These are phyloP conservation scores for Podospora fimiseda DNA, from an alignment of 495 filamentous ascomycete species.

Conservation along the genomic window DNA sequence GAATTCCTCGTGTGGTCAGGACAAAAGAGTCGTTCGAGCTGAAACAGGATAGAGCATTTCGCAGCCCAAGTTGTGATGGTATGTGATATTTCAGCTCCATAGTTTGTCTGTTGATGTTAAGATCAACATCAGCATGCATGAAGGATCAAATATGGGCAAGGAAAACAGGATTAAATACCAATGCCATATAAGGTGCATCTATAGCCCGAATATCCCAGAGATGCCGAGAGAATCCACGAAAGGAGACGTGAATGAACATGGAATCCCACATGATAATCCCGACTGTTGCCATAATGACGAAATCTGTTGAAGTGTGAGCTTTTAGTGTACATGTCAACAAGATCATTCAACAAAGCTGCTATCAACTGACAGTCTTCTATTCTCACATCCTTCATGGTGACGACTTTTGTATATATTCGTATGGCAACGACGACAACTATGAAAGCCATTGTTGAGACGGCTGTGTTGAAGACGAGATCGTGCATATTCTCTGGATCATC, in stretches of 20 bases:
- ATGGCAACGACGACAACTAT: conserved; percentile 13
- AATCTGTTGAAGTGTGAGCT: neutral
- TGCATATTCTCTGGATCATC: conserved; percentile 18
- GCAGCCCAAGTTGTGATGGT: conserved; percentile 21
- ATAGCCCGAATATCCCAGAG: conserved; percentile 18
- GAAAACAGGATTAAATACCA: conserved; percentile 4
- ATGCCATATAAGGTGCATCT: conserved; percentile 10
- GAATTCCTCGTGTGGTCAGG: conserved; percentile 16
- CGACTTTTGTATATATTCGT: conserved; percentile 18
- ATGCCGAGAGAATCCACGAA: conserved; percentile 18
- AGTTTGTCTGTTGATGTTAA: conserved; percentile 11
- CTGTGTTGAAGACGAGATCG: conserved; percentile 13
- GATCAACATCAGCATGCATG: neutral
- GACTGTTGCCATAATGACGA: neutral
- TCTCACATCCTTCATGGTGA: conserved; percentile 16
- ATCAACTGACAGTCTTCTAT: conserved; percentile 17
- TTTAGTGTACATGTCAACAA: neutral
- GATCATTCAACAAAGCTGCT: neutral
- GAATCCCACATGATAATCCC: conserved; percentile 23
- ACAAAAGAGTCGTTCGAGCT: conserved; percentile 22
- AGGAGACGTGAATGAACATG: conserved; percentile 20
- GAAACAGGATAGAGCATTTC: conserved; percentile 23
- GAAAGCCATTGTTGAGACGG: conserved; percentile 15
- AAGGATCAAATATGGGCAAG: neutral
- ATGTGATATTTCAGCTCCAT: conserved; percentile 23